phyloP scores from a whole-genome alignment of 108 stramenopile genomes.

The Cyclotella atomus region DNA sequence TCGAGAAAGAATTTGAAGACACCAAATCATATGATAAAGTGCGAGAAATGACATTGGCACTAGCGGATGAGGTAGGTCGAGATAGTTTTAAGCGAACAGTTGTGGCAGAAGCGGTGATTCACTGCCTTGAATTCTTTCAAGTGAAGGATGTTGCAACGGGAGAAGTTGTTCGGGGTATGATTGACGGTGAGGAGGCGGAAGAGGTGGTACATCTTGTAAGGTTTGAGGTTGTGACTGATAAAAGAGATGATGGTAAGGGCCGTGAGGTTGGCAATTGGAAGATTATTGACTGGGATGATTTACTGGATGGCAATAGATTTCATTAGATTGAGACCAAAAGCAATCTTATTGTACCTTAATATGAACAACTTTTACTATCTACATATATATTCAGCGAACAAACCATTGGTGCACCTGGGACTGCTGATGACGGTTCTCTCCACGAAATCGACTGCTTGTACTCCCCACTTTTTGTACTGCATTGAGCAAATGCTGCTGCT shows the following conservation, averaged over 20 bases:
- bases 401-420: background rate
- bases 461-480: constrained; percentile 47
- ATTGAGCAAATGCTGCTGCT: constrained; percentile 62
- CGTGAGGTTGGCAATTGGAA: constrained; percentile 42
- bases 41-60: constrained; percentile 25
- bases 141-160: constrained; percentile 29
- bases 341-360: too few relatives aligned
- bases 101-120: constrained; percentile 39
- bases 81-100: constrained; percentile 26
- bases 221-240: constrained; percentile 51
- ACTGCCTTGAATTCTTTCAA: constrained; percentile 45
- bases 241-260: constrained; percentile 14
- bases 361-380: too few relatives aligned
- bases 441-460: constrained; percentile 7
- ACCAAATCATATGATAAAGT: constrained; percentile 24
- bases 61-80: constrained; percentile 27
- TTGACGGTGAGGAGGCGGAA: constrained; percentile 32
- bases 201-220: constrained; percentile 46
- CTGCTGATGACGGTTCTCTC: background rate
- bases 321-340: constrained; percentile 11
- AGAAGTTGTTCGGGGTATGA: constrained; percentile 35
- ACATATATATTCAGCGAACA: background rate
- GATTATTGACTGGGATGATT: constrained; percentile 46
- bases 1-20: constrained; percentile 26
- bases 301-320: constrained; percentile 44